Base-by-base conservation (phyloP, 2,329 filamentous ascomycete genomes). In the Diaporthe amygdali region DNA sequence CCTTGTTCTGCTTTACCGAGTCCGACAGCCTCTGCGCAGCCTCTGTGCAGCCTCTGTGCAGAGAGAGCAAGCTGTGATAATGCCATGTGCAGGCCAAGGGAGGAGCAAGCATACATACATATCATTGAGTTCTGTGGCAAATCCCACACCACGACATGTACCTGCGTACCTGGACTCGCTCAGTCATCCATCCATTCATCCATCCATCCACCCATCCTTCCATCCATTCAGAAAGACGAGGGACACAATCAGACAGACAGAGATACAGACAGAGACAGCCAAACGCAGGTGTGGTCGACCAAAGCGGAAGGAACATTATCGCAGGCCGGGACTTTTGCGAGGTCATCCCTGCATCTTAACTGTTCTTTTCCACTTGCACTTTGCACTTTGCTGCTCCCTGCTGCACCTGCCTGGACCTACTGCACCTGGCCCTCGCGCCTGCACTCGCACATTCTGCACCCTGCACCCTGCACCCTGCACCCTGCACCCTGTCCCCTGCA, bases 261-360 rank as follows among this genome's bases (percentile, higher is more conserved):
- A n/a, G n/a, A n/a, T n/a, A n/a, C n/a, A n/a, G n/a, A n/a, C n/a
- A n/a, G n/a, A n/a, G n/a, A 25, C 44, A 49, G 30, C 44, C 44
- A 49, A n/a, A 47, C 44, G n/a, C 30, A 37, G 44, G 44, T 46
- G 66, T 70, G 61, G 59, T 71, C 41, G 71, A 71, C 71, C 44
- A 71, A 73, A 73, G 55, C 67, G 69, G 71, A 71, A 73, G 64
- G 69, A 67, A 68, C 46, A 51, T 55, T 41, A 61, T 66, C 66
- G 49, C 69, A 66, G 25, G 66, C 25, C 49, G 46, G 55, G 20
- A 44, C 61, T 51, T 49, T 67, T 17, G 46, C 66, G 46, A 59
- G 34, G 46, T 37, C 39, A 70, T 61, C 61, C 46, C 52, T 72
- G 68, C 68, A 61, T 17, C 14, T 27, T 25, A 59, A 27, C 20